Evolutionary conservation across 768 basidiomycete species (phyloP).

Genomic region (Epithele typhae): DNA sequence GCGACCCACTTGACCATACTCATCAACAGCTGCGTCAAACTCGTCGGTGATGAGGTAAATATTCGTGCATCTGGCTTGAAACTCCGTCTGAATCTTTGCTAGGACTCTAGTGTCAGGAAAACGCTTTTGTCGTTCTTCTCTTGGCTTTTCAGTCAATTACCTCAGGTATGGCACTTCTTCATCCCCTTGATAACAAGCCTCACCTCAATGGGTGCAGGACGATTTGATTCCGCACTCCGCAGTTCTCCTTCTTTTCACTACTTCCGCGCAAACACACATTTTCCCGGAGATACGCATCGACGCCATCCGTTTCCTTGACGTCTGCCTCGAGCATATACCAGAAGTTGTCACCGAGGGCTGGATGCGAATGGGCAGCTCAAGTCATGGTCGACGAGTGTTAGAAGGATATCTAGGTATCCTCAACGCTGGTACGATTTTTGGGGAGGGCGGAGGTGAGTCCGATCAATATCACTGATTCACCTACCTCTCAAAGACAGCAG

Average conservation of each 20-base stretch:
- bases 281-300: constrained; percentile 94
- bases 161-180: constrained; percentile 43
- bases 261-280: constrained; percentile 91
- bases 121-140: constrained; percentile 59
- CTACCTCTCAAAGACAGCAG: no score
- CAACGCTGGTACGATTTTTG: constrained; percentile 60
- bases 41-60: constrained; percentile 78
- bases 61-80: not conserved
- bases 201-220: constrained; percentile 39
- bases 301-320: constrained; percentile 73
- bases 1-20: constrained; percentile 48
- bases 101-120: constrained; percentile 84
- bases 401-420: constrained; percentile 82
- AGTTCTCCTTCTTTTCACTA: constrained; percentile 75
- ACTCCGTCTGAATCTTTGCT: constrained; percentile 3
- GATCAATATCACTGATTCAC: no score
- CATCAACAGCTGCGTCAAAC: constrained; percentile 56
- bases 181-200: no score
- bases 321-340: constrained; percentile 71
- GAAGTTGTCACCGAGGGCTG: constrained; percentile 64
- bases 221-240: constrained; percentile 71
- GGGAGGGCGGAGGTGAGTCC: constrained; percentile 46
- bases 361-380: constrained; percentile 40
- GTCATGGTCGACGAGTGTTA: constrained; percentile 60
- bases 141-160: constrained; percentile 68